Evolutionary conservation across 2,329 filamentous ascomycete species (phyloP), one percentile per base, ranked within the genome.

Genomic region (Beauveria bassiana): DNA sequence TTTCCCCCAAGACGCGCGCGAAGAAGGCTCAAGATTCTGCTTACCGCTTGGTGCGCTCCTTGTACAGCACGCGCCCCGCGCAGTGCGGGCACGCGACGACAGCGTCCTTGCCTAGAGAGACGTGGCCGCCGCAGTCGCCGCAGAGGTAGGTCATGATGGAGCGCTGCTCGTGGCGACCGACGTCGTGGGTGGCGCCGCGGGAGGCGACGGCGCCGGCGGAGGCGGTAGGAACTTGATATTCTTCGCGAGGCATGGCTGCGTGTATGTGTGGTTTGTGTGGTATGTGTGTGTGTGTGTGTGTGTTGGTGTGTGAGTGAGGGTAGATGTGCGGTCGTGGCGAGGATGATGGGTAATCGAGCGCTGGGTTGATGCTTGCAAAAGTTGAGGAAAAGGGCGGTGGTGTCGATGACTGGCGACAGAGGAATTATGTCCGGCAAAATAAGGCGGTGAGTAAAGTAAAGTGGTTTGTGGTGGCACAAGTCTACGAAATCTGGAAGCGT

Each of bases 1-100:
- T 24, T 24, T 10, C 50, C 28, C 50, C 28, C 2, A 14, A 24
- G n/a, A n/a, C 31, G 2, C n/a, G 24, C 34, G 31, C 14, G 45
- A 26, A 28, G 24, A n/a, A 52, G 60, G 60, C 42, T 5, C 12
- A 3, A 42, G 22, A 42, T 16, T 51, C 57, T 63, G 78, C 88
- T 76, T 74, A 97, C 95, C 95, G 86, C 82, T 96, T 97, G 50
- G 95, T 99, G 72, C 95, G 80, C 84, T 97, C 91, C 85, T 99
- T 99, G 78, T 98, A 98, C 67, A 99, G 78, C 64, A 99, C 92
- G 66, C 95, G 87, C 71, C 96, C 95, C 8, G 95, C 95, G 75
- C 95, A 99, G 65, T 77, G 75, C 62, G 74, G 73, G 66, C 75
- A 77, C 24, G 75, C 75, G 55, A 77, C 74, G n/a, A 85, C 79